Percentiles rank a stretch among this genome's conserved stretches.
Evolutionary conservation across 306 rosid genomes (phyloP).

Genomic region (Gillenia trifoliata): DNA sequence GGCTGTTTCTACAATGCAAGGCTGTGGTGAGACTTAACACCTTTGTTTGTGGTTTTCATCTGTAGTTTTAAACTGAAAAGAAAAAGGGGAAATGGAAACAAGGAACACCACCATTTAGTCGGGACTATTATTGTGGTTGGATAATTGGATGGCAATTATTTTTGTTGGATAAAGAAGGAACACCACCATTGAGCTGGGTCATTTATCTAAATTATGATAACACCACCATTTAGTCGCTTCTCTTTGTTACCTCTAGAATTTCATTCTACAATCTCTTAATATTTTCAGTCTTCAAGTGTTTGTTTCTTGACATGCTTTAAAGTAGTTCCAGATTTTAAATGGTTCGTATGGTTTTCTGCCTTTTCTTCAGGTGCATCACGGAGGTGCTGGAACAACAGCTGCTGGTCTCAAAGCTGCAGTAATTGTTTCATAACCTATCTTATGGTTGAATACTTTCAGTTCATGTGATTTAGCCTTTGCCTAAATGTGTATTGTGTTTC

Average conservation of each 20-base stretch:
- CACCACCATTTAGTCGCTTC: no score
- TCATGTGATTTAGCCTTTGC: neutral
- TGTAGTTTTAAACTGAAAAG: neutral
- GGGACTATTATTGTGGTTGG: neutral
- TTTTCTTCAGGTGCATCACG: slow-evolving; percentile 84
- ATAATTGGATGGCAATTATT: neutral
- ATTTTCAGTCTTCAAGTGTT: neutral
- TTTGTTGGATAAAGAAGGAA: neutral
- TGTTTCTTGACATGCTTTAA: neutral
- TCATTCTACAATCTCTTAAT: neutral
- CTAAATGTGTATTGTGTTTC: slow-evolving; percentile 6
- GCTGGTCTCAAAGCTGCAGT: slow-evolving; percentile 98
- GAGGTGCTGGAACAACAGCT: slow-evolving; percentile 99
- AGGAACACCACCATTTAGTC: neutral
- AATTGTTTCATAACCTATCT: slow-evolving; percentile 24
- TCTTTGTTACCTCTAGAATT: neutral
- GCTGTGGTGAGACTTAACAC: slow-evolving; percentile 79
- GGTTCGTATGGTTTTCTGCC: slow-evolving; percentile 9
- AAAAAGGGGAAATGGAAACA: neutral
- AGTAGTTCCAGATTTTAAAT: neutral
- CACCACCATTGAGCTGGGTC: no score
- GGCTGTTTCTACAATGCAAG: slow-evolving; percentile 98
- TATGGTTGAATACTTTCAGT: slow-evolving; percentile 10
- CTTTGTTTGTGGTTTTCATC: neutral
- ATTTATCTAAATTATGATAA: no score